Conservation (phyloP, 2,329 filamentous ascomycete genomes). For the Pseudocercospora cruenta region DNA sequence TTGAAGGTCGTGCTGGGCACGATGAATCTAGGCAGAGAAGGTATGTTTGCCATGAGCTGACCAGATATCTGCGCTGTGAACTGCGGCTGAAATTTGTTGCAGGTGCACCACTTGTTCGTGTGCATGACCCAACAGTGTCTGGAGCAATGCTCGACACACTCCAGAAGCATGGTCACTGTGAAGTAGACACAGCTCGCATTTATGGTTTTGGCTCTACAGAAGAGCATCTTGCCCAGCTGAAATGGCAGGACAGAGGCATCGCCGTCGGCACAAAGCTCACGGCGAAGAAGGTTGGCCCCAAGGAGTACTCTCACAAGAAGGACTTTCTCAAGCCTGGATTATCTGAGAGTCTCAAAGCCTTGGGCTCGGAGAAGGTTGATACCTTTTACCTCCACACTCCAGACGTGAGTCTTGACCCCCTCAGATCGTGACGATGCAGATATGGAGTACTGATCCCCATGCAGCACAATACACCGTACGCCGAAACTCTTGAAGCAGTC, state of each 20-base stretch:
- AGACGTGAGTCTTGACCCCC: neutral
- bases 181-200: constrained; percentile 36
- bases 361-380: constrained; percentile 72
- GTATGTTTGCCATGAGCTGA: too few species aligned
- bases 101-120: constrained; percentile 20
- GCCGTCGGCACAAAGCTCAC: constrained; percentile 36
- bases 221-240: constrained; percentile 34
- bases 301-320: constrained; percentile 30
- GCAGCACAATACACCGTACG: constrained; percentile 44
- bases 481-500: constrained; percentile 51
- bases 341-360: constrained; percentile 68
- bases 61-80: too few species aligned
- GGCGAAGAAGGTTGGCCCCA: constrained; percentile 24
- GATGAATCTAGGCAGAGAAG: constrained; percentile 28
- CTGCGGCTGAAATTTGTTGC: neutral
- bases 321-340: constrained; percentile 58
- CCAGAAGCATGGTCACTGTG: constrained; percentile 36
- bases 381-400: constrained; percentile 65
- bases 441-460: constrained; percentile 59
- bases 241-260: constrained; percentile 33
- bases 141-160: constrained; percentile 34
- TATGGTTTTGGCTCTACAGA: constrained; percentile 35
- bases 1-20: constrained; percentile 33
- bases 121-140: constrained; percentile 28
- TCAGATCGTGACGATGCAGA: neutral